A percentile compares a stretch with the other conserved stretches of the same genome.
Conservation (phyloP, 1,284 basidiomycete species). For the Cryptococcus sp. region DNA sequence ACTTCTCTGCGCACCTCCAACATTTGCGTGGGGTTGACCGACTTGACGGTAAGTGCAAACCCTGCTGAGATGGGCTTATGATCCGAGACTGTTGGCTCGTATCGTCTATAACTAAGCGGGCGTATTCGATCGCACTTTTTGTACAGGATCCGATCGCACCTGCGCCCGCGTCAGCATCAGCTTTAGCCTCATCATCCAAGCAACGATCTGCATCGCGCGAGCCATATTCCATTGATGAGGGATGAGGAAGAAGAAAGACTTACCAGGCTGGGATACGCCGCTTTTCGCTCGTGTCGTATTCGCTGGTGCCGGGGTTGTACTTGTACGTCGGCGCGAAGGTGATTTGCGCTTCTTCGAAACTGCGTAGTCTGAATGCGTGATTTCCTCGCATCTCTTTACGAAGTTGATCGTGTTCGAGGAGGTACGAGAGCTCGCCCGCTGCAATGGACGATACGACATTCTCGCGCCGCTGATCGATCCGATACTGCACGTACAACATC, state of each 20-base stretch:
- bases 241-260: constrained; percentile 4
- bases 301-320: constrained; percentile 75
- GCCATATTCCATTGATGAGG: background rate
- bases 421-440: constrained; percentile 63
- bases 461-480: constrained; percentile 87
- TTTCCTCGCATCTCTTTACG: constrained; percentile 83
- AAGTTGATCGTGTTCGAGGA: constrained; percentile 84
- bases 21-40: constrained; percentile 63
- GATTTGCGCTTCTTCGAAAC: constrained; percentile 79
- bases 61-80: constrained; percentile 83
- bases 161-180: background rate
- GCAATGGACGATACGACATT: constrained; percentile 70
- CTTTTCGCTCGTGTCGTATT: constrained; percentile 88
- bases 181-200: background rate
- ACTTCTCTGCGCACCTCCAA: constrained; percentile 61
- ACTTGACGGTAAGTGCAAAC: constrained; percentile 72
- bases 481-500: constrained; percentile 61
- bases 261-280: constrained; percentile 83
- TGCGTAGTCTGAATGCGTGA: constrained; percentile 78
- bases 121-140: constrained; percentile 63
- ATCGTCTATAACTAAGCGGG: constrained; percentile 69
- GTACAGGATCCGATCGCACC: constrained; percentile 89
- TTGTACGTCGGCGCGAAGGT: constrained; percentile 92
- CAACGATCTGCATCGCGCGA: no score
- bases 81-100: constrained; percentile 80